A percentile compares a stretch with the other conserved stretches of the same genome.
Conservation (phyloP, 139 green algal species). For the Chlorella sorokiniana region DNA sequence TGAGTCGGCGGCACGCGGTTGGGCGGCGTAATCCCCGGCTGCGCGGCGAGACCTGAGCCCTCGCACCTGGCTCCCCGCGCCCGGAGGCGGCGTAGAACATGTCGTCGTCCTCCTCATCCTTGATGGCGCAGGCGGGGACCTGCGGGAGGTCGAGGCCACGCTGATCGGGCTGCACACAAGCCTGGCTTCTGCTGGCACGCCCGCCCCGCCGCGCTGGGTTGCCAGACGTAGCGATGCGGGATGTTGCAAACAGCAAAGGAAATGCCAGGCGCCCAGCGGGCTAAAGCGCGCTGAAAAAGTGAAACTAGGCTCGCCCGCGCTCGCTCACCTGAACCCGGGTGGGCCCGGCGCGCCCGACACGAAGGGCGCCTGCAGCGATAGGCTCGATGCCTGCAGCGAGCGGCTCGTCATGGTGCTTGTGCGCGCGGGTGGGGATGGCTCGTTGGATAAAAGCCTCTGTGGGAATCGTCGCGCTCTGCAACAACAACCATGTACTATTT, state of each 20-base stretch:
- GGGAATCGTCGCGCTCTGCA: too few species aligned
- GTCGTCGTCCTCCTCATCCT: slow-evolving; percentile 13
- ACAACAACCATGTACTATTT: too few species aligned
- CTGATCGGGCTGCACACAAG: too few species aligned
- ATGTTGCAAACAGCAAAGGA: too few species aligned
- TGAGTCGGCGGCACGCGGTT: background rate
- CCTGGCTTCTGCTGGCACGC: too few species aligned
- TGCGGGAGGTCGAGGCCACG: background rate
- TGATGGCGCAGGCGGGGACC: background rate
- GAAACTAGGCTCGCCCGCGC: background rate
- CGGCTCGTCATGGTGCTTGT: background rate
- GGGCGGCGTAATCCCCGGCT: background rate
- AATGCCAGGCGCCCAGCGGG: too few species aligned
- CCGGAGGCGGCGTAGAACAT: background rate
- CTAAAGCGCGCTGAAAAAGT: too few species aligned
- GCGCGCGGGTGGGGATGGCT: too few species aligned
- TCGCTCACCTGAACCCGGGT: background rate
- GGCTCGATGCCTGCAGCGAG: background rate
- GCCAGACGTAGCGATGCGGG: too few species aligned
- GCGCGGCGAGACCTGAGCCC: background rate
- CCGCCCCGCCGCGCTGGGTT: too few species aligned
- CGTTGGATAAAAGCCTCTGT: too few species aligned
- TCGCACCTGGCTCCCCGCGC: slow-evolving; percentile 1
- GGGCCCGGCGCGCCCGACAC: background rate
- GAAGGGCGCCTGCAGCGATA: background rate